Base-by-base conservation (phyloP, 441 rosid genomes). In the Jatropha multifida region DNA sequence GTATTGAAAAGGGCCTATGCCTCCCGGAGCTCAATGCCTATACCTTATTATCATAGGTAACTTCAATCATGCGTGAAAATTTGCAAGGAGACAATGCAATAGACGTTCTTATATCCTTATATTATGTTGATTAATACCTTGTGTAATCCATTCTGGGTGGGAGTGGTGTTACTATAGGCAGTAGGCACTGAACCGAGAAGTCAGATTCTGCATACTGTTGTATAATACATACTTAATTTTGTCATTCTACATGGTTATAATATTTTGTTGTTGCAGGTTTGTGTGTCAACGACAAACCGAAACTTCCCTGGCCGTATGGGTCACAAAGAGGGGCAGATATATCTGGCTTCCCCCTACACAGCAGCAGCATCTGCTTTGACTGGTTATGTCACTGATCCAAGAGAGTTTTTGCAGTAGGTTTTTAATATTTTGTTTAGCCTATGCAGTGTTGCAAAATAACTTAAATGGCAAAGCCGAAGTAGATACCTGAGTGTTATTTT, bases 221-320 rank as follows among this genome's bases (percentile, higher is more conserved):
- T 14, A 5, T 3, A 51, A 51, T 51, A 12, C 55, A n/a, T n/a
- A 17, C 51, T 9, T 48, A 48, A 48, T 48, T 48, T 48, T 14
- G 4, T 54, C 58, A 54, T 52, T 52, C 58, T 54, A 6, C 20
- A 14, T 4, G 20, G 2, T 54, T 15, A 6, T 14, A 4, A 4
- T 66, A 23, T 32, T 32, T 44, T 73, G 55, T 69, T 37, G 40
- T 74, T 79, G 65, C 86, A 93, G 99, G 97, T 93, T 7, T 95
- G 98, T 73, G 98, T 95, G 17, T 93, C 99, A 7, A 92, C 97
- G 0, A 95, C 98, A 12, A 95, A 95, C 81, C 84, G 99, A 85
- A 95, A 95, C 85, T 92, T 95, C 89, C 99, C 99, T 0, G 99
- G 99, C 8, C 84, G 98, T 64, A 95, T 95, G 99, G 99, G 99